These are phyloP conservation scores for Pleurotus tuber-regium DNA, from an alignment of 768 basidiomycete genomes.

Conservation along the genomic window DNA sequence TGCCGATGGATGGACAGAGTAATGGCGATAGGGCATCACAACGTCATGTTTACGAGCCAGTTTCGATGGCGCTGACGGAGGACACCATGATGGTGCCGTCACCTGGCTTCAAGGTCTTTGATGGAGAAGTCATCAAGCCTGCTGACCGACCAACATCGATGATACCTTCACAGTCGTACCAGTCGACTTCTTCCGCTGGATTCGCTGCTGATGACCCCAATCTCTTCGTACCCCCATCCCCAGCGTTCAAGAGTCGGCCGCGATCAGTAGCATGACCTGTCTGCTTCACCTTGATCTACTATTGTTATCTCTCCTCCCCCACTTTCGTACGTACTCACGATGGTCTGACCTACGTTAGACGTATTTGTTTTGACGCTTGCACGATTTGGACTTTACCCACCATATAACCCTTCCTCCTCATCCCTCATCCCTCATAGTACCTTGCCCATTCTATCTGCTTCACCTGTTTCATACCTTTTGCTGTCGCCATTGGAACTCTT, in stretches of 20 bases:
- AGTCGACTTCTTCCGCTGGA: slow-evolving; percentile 1
- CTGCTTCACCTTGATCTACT: not conserved
- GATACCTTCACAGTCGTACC: slow-evolving; percentile 1
- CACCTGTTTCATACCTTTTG: slow-evolving; percentile 1
- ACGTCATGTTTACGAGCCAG: slow-evolving; percentile 64
- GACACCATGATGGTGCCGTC: slow-evolving; percentile 57
- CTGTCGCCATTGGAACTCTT: not conserved
- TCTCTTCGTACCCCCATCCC: slow-evolving; percentile 3
- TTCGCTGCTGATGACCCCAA: slow-evolving; percentile 1
- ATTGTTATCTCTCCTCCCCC: not conserved
- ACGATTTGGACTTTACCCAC: too few species aligned
- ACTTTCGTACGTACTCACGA: not conserved
- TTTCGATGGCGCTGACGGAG: slow-evolving; percentile 64
- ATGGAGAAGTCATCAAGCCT: slow-evolving; percentile 22
- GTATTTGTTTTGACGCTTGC: not conserved
- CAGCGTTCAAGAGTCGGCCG: slow-evolving; percentile 5
- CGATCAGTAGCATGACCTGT: slow-evolving; percentile 7
- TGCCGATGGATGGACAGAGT: slow-evolving; percentile 52
- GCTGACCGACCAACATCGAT: slow-evolving; percentile 7
- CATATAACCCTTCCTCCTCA: too few species aligned
- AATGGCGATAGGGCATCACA: slow-evolving; percentile 35
- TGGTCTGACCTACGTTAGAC: not conserved
- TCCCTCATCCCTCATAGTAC: not conserved
- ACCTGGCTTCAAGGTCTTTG: slow-evolving; percentile 50
- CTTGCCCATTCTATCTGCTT: slow-evolving; percentile 2